Evolutionary conservation across 441 rosid genomes (phyloP), one percentile per base, ranked within the genome.

Genomic region (Jatropha podagrica): DNA sequence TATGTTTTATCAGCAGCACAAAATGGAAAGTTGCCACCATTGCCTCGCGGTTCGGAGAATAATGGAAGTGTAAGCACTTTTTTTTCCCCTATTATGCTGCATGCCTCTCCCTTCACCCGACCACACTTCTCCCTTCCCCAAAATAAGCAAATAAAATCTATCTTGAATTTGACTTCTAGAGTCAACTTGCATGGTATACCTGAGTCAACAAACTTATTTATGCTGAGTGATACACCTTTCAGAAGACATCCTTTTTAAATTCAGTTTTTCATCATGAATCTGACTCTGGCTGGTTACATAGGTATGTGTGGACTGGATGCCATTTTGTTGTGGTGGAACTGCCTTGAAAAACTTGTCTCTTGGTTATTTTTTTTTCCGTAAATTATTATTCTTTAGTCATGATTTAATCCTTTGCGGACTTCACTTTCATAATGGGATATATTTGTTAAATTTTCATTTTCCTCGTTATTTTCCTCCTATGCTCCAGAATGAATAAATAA

Each of bases 11-110:
- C 91, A 94, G 96, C 81, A 59, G 71, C 83, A 76, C 98, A 88
- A 83, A 91, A 90, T 67, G 98, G 98, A 61, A 96, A 92, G 86
- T 88, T 92, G 85, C 98, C 94, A 46, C 92, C 88, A 2, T 81
- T 90, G 71, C 91, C 98, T 76, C 94, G 84, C 49, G 46, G 80
- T 73, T 68, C 83, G 12, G 99, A 96, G 81, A 91, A 79, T 80
- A 94, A 89, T 84, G 98, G 94, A 84, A 88, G 52, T 66, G 98
- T 96, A 80, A 87, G 93, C 74, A 77, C 46, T 54, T 72, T 83
- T 73, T 20, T 55, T 49, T 5, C 59, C 20, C 42, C n/a, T 10
- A 59, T 27, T 38, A 49, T 66, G 58, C 40, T 65, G 64, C 69
- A 46, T 40, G 26, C 1, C 12, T 46, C 71, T 65, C 10, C 67